Evolutionary conservation across 75 land plant genomes (phyloP), one percentile per base, ranked within the genome.

Genomic region (Ceratopteris richardii): DNA sequence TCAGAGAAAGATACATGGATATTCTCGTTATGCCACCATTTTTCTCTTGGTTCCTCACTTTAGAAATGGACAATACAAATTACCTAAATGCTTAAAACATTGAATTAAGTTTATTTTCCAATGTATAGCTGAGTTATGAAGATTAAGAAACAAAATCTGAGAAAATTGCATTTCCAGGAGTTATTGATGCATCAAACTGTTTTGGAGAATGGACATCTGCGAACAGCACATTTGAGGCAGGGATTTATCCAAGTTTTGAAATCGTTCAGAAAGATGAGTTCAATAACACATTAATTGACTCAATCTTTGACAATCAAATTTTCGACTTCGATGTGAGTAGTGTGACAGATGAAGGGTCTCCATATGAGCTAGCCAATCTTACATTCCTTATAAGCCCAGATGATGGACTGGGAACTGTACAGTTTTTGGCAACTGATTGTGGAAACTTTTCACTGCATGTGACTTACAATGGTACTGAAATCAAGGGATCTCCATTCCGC

Each of bases 171-270:
- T n/a, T 33, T 52, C 3, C 54, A 52, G 54, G 54, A 23, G 14
- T 28, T 52, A 23, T 24, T 1, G 9, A 52, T 52, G 54, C 54
- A 22, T 14, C 54, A 22, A 52, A 52, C 28, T 52, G 54, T 26
- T 3, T 11, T 2, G 54, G 54, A 13, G 23, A 2, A 1, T 52
- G 54, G 54, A 1, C 28, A 12, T 24, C 24, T 52, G 29, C 9
- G 5, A 52, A 13, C 14, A 24, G 5, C 25, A 2, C 18, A 26
- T 52, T 52, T 26, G 24, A 21, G 25, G 54, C 54, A 26, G 54
- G 54, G 5, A 52, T 23, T 1, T 52, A 26, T 52, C 54, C 54
- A 22, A 23, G 54, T 52, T 52, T 52, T 28, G 4, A 3, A 12
- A 26, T 52, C 13, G 9, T 12, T 26, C 4, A 24, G 13, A 26